Evolutionary conservation across 2,329 filamentous ascomycete genomes (phyloP), one percentile per base, ranked within the genome.

Genomic region (Pseudocercospora eumusae): DNA sequence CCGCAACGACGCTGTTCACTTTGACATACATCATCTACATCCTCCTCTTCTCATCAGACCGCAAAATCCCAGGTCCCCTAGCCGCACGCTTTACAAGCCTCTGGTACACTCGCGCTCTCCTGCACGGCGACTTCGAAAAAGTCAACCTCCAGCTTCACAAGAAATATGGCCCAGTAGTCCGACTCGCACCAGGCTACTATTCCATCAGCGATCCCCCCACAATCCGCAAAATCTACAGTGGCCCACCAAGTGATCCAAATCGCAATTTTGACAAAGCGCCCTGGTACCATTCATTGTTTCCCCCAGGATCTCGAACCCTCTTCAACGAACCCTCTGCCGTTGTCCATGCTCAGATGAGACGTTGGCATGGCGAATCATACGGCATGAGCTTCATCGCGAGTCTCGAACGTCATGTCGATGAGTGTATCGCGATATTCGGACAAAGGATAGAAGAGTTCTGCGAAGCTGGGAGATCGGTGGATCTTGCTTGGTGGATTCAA

Each of bases 181-280:
- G 78, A 1, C 72, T 78, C 20, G 69, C 72, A 0, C 79, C 79
- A 0, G 72, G 75, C 52, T 70, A 77, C 20, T 66, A 61, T 25
- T 56, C 52, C 53, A 21, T 61, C 20, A 47, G 40, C 28, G 59
- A 61, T 13, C 53, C 59, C 5, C 7, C 18, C 7, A 68, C 70
- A 15, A 70, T 75, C 59, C 58, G 57, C 18, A 59, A 27, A 6
- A 64, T 68, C 18, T 66, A 64, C 31, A 28, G 33, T 47, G 55
- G 55, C 7, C 25, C 25, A 33, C 50, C 50, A 33, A 33, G 18
- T 33, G 52, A 31, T 40, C 54, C 53, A n/a, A n/a, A n/a, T n/a
- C n/a, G n/a, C n/a, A n/a, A n/a, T n/a, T n/a, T n/a, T n/a, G n/a
- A n/a, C n/a, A n/a, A n/a, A n/a, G n/a, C n/a, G n/a, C n/a, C n/a